Conservation (phyloP, 2,329 filamentous ascomycete species). For the Aspergillus eucalypticola region DNA sequence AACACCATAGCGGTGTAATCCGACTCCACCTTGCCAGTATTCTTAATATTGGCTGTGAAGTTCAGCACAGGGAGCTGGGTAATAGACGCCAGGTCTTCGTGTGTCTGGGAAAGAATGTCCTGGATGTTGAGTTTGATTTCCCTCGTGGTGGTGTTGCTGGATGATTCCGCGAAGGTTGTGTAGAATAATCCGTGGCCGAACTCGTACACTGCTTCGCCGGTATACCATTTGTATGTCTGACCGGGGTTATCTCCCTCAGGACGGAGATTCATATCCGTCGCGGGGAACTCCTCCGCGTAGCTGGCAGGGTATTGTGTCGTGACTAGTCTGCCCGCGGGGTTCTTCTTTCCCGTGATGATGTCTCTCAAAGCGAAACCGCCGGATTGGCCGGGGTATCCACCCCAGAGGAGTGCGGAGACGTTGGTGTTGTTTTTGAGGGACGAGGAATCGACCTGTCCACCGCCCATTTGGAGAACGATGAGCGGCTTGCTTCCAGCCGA, state of each 20-base stretch:
- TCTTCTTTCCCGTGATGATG: constrained; percentile 44
- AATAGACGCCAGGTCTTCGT: constrained; percentile 27
- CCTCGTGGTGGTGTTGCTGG: background rate
- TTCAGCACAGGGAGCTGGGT: constrained; percentile 43
- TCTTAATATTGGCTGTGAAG: constrained; percentile 38
- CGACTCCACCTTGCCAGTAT: constrained; percentile 38
- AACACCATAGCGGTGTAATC: constrained; percentile 47
- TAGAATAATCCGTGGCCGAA: constrained; percentile 50
- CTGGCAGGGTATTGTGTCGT: constrained; percentile 41
- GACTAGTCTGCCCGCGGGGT: constrained; percentile 45
- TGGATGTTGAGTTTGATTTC: constrained; percentile 32
- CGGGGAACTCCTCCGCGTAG: constrained; percentile 46
- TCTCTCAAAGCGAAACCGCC: constrained; percentile 46
- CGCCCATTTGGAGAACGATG: constrained; percentile 47
- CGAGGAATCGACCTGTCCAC: constrained; percentile 47
- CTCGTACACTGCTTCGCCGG: constrained; percentile 39
- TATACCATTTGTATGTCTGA: constrained; percentile 50
- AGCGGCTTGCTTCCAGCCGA: constrained; percentile 34
- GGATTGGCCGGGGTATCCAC: constrained; percentile 48
- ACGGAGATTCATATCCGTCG: constrained; percentile 45
- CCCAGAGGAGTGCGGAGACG: constrained; percentile 47
- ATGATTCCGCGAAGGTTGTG: constrained; percentile 37
- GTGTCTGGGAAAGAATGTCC: constrained; percentile 32
- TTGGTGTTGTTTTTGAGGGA: constrained; percentile 41
- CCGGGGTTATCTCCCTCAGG: constrained; percentile 43